These are phyloP conservation scores for Priceomyces medius DNA, from an alignment of 805 yeast genomes.

Conservation along the genomic window DNA sequence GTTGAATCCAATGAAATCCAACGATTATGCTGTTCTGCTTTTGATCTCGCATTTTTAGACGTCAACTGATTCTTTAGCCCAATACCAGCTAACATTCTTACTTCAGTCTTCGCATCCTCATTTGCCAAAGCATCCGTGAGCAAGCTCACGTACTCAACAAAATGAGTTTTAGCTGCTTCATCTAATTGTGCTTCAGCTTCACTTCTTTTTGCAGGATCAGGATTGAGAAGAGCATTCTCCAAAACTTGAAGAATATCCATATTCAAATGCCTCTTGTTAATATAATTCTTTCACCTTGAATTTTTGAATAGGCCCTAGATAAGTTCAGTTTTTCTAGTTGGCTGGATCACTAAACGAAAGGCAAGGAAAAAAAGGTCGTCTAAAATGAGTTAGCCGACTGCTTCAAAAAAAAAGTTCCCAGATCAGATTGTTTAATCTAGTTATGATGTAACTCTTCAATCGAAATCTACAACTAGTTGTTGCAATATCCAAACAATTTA, in stretches of 20 bases:
- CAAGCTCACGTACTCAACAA: constrained; percentile 67
- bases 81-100: constrained; percentile 87
- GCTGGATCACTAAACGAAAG: background rate
- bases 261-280: no score
- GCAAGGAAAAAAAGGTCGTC: background rate
- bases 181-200: constrained; percentile 78
- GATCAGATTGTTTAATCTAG: no score
- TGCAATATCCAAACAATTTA: background rate
- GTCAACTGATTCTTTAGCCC: constrained; percentile 84
- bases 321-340: background rate
- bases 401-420: no score
- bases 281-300: no score
- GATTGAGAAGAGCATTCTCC: constrained; percentile 74
- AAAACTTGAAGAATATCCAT: constrained; percentile 63
- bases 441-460: background rate
- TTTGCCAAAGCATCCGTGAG: constrained; percentile 72
- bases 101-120: constrained; percentile 66
- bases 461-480: background rate
- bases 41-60: constrained; percentile 70
- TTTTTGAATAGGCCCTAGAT: no score
- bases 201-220: constrained; percentile 64
- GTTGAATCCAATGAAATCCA: constrained; percentile 66
- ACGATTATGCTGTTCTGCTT: constrained; percentile 59
- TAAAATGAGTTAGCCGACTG: background rate
- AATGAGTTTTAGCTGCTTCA: constrained; percentile 70